These are phyloP conservation scores for Calonectria pteridis DNA, from an alignment of 2,329 filamentous ascomycete species.

Conservation along the genomic window DNA sequence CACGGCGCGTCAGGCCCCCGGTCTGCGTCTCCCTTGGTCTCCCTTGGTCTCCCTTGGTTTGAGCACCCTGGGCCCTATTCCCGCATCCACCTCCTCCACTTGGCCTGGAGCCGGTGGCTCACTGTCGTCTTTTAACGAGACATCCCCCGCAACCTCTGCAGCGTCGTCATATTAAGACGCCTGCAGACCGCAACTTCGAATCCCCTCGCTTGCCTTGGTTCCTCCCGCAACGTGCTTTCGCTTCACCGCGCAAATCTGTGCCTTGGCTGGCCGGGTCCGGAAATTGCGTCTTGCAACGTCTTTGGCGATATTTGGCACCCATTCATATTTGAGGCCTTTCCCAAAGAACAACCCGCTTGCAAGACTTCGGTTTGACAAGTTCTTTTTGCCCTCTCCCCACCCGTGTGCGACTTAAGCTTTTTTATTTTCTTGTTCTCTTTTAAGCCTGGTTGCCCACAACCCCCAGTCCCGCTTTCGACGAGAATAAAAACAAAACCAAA, in stretches of 20 bases:
- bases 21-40: constrained; percentile 7
- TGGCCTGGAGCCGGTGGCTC: constrained; percentile 14
- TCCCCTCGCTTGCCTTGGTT: constrained; percentile 27
- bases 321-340: constrained; percentile 28
- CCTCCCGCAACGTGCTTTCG: constrained; percentile 35
- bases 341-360: constrained; percentile 24
- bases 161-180: constrained; percentile 25
- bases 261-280: constrained; percentile 40
- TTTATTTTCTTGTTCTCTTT: not conserved
- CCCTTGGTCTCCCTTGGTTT: constrained; percentile 7
- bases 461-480: not conserved
- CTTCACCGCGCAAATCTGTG: constrained; percentile 38
- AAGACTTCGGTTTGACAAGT: constrained; percentile 19
- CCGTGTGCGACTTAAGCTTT: not conserved
- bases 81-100: constrained; percentile 26
- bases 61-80: constrained; percentile 20
- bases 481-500: not conserved
- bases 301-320: constrained; percentile 29
- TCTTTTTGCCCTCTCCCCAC: constrained; percentile 15
- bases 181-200: constrained; percentile 47
- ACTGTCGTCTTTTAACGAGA: constrained; percentile 2
- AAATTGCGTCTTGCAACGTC: constrained; percentile 38
- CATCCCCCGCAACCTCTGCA: constrained; percentile 10
- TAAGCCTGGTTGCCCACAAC: not conserved
- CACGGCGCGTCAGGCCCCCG: not conserved